A percentile compares a stretch with the other conserved stretches of the same genome.
phyloP scores from a whole-genome alignment of 371 early-diverging fungal species.

The Rhizopus sp. region DNA sequence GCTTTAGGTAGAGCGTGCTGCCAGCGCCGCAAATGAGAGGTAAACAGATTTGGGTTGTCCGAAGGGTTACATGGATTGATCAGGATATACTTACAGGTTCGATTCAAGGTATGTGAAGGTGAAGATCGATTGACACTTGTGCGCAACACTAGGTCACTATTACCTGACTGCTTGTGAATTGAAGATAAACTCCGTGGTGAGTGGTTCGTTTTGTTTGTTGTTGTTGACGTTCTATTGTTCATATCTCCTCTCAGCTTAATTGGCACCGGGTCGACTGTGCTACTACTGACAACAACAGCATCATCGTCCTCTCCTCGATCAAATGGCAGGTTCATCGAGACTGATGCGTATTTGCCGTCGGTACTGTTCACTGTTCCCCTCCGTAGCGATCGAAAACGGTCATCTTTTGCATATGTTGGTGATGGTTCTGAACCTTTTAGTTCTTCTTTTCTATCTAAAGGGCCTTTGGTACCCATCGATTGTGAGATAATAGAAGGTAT shows the following conservation, averaged over 20 bases:
- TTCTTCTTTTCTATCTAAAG: conserved; percentile 45
- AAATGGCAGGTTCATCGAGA: neutral
- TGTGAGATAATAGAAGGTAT: conserved; percentile 41
- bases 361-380: conserved; percentile 43
- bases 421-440: conserved; percentile 31
- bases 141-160: conserved; percentile 42
- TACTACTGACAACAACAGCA: conserved; percentile 52
- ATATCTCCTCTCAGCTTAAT: conserved; percentile 47
- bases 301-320: conserved; percentile 53
- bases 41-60: conserved; percentile 60
- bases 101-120: conserved; percentile 36
- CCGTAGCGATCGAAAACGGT: conserved; percentile 28
- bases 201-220: conserved; percentile 28
- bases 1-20: conserved; percentile 74
- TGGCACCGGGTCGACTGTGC: conserved; percentile 64
- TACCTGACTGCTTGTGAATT: conserved; percentile 49
- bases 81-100: conserved; percentile 29
- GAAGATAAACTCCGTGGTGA: conserved; percentile 50
- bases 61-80: conserved; percentile 79
- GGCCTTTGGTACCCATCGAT: conserved; percentile 39
- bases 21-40: conserved; percentile 79
- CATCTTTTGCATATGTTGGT: conserved; percentile 31
- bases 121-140: conserved; percentile 45
- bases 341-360: conserved; percentile 26
- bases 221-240: conserved; percentile 23